These are phyloP conservation scores for Periconia macrospinosa DNA, from an alignment of 2,329 filamentous ascomycete species.

Conservation along the genomic window DNA sequence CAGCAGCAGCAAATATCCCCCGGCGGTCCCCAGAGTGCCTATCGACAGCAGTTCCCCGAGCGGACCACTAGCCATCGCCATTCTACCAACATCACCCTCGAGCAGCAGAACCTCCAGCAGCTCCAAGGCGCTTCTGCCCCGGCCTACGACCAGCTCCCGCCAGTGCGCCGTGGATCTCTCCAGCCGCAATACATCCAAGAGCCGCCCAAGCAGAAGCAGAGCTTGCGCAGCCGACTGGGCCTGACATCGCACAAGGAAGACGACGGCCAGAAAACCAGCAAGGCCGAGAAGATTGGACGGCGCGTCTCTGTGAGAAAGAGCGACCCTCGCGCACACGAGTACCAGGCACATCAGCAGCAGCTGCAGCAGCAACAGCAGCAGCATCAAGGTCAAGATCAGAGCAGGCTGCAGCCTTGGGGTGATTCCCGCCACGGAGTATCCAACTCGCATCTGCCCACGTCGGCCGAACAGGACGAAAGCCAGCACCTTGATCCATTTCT, in stretches of 20 bases:
- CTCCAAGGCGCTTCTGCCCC: constrained; percentile 19
- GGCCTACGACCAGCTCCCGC: constrained; percentile 16
- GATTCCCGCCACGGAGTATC: constrained; percentile 20
- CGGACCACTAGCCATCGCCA: constrained; percentile 34
- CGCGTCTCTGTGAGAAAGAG: constrained; percentile 41
- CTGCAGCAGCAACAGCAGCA: constrained; percentile 22
- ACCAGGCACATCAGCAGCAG: constrained; percentile 28
- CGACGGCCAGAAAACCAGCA: constrained; percentile 30
- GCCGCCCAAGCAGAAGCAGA: constrained; percentile 35
- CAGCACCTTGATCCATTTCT: constrained; percentile 42
- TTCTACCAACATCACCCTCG: constrained; percentile 34
- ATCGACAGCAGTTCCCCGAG: constrained; percentile 28
- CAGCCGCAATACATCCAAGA: constrained; percentile 26
- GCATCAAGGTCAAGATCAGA: constrained; percentile 23
- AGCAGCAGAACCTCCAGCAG: constrained; percentile 33
- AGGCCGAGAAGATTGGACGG: constrained; percentile 33
- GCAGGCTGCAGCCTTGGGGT: constrained; percentile 20
- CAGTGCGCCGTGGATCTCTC: constrained; percentile 27
- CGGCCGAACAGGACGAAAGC: constrained; percentile 42
- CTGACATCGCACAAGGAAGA: constrained; percentile 37
- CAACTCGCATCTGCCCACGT: constrained; percentile 36
- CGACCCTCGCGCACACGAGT: constrained; percentile 30
- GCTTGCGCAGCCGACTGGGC: constrained; percentile 37
- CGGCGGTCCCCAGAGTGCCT: constrained; percentile 11
- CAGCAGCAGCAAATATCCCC: constrained; percentile 16